phyloP scores from a whole-genome alignment of 805 yeast species.

The Ogataea wickerhamii region DNA sequence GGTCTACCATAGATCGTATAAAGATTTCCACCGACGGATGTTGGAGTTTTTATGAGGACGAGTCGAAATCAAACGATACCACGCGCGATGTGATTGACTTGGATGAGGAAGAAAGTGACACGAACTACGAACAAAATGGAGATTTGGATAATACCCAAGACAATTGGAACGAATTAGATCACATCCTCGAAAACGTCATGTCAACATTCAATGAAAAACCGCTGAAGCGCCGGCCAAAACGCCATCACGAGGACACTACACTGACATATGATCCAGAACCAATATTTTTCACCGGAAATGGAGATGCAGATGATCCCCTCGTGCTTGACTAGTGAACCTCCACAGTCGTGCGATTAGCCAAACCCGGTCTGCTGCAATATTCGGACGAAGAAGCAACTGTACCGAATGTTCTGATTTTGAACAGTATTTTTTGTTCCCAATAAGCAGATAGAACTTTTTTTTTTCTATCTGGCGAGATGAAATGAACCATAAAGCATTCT shows the following conservation, averaged over 20 bases:
- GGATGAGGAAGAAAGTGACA: slow-evolving; percentile 16
- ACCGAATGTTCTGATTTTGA: too few species aligned
- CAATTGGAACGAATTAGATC: background rate
- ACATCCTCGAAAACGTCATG: slow-evolving; percentile 3
- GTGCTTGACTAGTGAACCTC: slow-evolving; percentile 23
- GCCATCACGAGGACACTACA: background rate
- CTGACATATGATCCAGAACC: slow-evolving; percentile 10
- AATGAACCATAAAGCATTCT: too few species aligned
- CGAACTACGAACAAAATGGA: slow-evolving; percentile 4
- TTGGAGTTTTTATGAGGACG: slow-evolving; percentile 21
- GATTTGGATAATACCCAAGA: slow-evolving; percentile 2
- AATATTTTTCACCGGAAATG: slow-evolving; percentile 30
- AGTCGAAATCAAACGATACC: background rate
- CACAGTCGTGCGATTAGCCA: too few species aligned
- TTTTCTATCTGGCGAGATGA: background rate
- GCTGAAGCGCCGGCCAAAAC: background rate
- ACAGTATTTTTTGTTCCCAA: background rate
- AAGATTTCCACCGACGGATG: slow-evolving; percentile 27
- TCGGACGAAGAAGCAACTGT: too few species aligned
- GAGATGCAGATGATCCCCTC: slow-evolving; percentile 32
- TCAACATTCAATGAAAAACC: background rate
- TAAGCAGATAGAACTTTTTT: too few species aligned
- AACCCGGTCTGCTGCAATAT: too few species aligned
- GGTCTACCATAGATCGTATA: slow-evolving; percentile 19
- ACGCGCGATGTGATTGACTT: slow-evolving; percentile 13